phyloP scores from a whole-genome alignment of 139 green algal species.

The Coelastrella sp. region DNA sequence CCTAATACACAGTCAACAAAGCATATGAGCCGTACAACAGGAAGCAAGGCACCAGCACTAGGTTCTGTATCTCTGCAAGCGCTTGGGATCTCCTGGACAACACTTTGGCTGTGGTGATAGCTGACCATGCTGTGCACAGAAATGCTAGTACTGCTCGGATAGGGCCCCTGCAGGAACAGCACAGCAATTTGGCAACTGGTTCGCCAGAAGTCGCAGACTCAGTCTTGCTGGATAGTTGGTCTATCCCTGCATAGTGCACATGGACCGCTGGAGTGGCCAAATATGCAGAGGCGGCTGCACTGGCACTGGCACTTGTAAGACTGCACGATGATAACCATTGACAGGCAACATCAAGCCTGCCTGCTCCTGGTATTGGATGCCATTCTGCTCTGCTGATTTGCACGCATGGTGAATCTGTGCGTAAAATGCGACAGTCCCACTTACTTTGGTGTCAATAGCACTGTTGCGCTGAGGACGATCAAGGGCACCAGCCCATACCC shows the following conservation, averaged over 20 bases:
- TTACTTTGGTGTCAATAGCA: conserved; percentile 85
- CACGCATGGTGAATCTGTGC: too few relatives aligned
- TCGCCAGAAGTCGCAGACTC: background rate
- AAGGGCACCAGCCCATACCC: conserved; percentile 94
- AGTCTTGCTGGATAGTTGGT: too few relatives aligned
- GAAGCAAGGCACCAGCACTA: conserved; percentile 88
- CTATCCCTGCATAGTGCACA: too few relatives aligned
- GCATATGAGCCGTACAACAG: conserved; percentile 89
- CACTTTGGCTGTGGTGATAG: conserved; percentile 74
- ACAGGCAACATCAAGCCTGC: too few relatives aligned
- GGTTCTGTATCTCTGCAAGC: conserved; percentile 70
- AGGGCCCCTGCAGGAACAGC: conserved; percentile 21
- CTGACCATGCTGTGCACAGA: conserved; percentile 81
- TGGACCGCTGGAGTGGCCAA: too few relatives aligned
- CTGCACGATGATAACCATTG: too few relatives aligned
- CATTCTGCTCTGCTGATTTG: too few relatives aligned
- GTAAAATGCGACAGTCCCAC: too few relatives aligned
- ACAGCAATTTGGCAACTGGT: background rate
- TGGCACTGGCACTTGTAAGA: too few relatives aligned
- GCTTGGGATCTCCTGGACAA: conserved; percentile 72
- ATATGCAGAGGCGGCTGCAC: too few relatives aligned
- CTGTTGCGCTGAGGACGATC: conserved; percentile 72
- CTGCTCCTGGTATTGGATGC: too few relatives aligned
- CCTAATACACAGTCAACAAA: conserved; percentile 85
- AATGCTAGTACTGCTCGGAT: conserved; percentile 53